These are phyloP conservation scores for Penicillium sumatraense DNA, from an alignment of 2,329 filamentous ascomycete genomes.

Conservation along the genomic window DNA sequence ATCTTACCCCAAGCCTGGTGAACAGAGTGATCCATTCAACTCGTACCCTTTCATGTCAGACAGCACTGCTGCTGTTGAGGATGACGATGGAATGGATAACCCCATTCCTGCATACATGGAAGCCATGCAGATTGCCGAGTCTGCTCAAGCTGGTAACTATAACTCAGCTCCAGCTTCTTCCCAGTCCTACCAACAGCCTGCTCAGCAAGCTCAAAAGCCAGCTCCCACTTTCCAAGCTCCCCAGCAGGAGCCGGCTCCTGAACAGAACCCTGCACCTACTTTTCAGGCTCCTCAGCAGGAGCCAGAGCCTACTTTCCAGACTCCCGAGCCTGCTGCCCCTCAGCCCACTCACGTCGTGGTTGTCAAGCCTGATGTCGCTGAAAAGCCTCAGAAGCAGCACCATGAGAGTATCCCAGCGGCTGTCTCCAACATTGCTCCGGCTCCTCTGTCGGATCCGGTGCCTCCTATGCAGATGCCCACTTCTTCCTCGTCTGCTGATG, in stretches of 20 bases:
- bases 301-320: neutral
- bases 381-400: neutral
- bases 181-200: slow-evolving; percentile 2
- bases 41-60: slow-evolving; percentile 23
- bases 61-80: slow-evolving; percentile 10
- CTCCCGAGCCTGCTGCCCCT: slow-evolving; percentile 3
- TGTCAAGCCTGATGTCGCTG: neutral
- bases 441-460: slow-evolving; percentile 2
- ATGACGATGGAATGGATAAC: slow-evolving; percentile 19
- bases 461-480: slow-evolving; percentile 3
- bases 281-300: neutral
- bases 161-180: neutral
- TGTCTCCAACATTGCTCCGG: slow-evolving; percentile 1
- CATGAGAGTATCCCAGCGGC: neutral
- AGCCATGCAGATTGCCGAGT: slow-evolving; percentile 17
- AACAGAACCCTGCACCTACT: neutral
- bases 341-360: neutral
- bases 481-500: neutral
- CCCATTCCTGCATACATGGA: slow-evolving; percentile 19
- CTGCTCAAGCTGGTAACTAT: slow-evolving; percentile 4
- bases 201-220: neutral
- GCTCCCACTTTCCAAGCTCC: neutral
- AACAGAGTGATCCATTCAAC: slow-evolving; percentile 9
- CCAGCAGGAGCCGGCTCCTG: neutral
- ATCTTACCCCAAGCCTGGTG: slow-evolving; percentile 11